A percentile compares a stretch with the other conserved stretches of the same genome.
Evolutionary conservation across 2,329 filamentous ascomycete species (phyloP).

Genomic region (Metarhizium rileyi): DNA sequence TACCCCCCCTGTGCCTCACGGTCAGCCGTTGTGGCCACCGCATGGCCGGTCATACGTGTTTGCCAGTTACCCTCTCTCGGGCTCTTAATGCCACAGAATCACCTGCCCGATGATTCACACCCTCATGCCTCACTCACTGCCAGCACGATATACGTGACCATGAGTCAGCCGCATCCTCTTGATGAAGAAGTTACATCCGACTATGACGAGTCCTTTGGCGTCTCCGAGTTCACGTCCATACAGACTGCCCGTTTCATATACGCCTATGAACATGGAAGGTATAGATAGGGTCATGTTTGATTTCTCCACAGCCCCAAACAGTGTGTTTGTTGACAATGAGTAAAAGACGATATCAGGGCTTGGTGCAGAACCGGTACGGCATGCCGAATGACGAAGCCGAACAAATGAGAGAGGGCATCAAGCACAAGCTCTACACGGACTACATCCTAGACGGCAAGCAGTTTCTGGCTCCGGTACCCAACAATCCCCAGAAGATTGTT

Average conservation of each 20-base stretch:
- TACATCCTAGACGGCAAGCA: constrained; percentile 34
- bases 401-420: constrained; percentile 36
- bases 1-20: not conserved
- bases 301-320: not conserved
- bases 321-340: not conserved
- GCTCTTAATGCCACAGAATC: not conserved
- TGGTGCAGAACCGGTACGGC: constrained; percentile 36
- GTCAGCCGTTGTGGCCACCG: not conserved
- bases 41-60: not conserved
- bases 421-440: constrained; percentile 37
- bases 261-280: constrained; percentile 29
- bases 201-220: constrained; percentile 26
- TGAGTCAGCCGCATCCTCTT: constrained; percentile 13
- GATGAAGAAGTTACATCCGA: constrained; percentile 28
- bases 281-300: constrained; percentile 3
- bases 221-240: constrained; percentile 32
- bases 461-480: constrained; percentile 33
- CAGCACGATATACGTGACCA: constrained; percentile 10
- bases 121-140: too few species aligned
- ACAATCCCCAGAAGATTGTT: constrained; percentile 37
- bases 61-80: not conserved
- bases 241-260: constrained; percentile 15
- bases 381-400: constrained; percentile 44
- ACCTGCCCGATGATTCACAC: not conserved
- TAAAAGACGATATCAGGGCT: constrained; percentile 39